phyloP scores from a whole-genome alignment of 768 basidiomycete genomes.

The Panus rudis region DNA sequence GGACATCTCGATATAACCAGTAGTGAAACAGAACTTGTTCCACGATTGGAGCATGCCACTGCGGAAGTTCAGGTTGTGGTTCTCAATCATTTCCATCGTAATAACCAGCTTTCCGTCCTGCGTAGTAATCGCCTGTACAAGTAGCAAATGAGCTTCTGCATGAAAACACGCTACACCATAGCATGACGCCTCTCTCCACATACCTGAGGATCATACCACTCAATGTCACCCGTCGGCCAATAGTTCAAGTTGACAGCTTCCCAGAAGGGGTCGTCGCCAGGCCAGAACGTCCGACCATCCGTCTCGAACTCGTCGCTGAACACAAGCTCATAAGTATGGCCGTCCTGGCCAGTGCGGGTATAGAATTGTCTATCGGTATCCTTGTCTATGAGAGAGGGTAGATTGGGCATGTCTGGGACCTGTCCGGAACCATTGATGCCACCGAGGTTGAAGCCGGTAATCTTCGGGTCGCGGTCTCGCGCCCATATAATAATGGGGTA shows the following conservation, averaged over 20 bases:
- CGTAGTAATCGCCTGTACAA: slow-evolving; percentile 58
- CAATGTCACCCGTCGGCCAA: slow-evolving; percentile 72
- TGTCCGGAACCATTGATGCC: slow-evolving; percentile 85
- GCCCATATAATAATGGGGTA: slow-evolving; percentile 75
- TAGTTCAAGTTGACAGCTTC: slow-evolving; percentile 86
- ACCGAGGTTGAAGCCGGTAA: slow-evolving; percentile 76
- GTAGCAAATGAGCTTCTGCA: neutral
- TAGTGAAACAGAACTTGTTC: slow-evolving; percentile 95
- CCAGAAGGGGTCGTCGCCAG: slow-evolving; percentile 79
- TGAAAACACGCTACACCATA: slow-evolving; percentile 2
- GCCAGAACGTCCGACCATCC: slow-evolving; percentile 69
- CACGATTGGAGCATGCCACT: slow-evolving; percentile 81
- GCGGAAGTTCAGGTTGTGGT: slow-evolving; percentile 78
- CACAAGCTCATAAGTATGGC: slow-evolving; percentile 70
- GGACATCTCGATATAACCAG: slow-evolving; percentile 83
- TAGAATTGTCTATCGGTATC: slow-evolving; percentile 59
- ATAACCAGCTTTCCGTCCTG: slow-evolving; percentile 72
- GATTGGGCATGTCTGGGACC: slow-evolving; percentile 64
- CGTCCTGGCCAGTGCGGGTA: slow-evolving; percentile 65
- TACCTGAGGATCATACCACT: slow-evolving; percentile 79
- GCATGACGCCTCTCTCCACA: slow-evolving; percentile 11
- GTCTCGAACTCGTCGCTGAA: slow-evolving; percentile 86
- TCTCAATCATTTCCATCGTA: slow-evolving; percentile 62
- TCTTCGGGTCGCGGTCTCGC: slow-evolving; percentile 16
- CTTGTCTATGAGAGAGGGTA: slow-evolving; percentile 67